Evolutionary conservation across 495 filamentous ascomycete genomes (phyloP), one percentile per base, ranked within the genome.

Genomic region (Aspergillus baeticus): DNA sequence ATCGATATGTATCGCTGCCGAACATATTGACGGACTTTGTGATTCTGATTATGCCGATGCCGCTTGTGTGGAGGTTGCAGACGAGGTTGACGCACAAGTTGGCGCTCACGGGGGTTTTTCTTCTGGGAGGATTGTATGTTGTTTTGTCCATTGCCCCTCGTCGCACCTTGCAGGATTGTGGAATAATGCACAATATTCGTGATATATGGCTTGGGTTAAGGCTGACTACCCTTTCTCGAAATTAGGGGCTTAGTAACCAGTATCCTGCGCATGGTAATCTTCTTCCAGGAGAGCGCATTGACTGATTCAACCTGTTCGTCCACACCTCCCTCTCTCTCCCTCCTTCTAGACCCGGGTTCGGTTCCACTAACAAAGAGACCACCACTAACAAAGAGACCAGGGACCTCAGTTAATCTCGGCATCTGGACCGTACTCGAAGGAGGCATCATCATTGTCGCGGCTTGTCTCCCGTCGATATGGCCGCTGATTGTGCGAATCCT

Each of bases 21-120:
- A 69, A 75, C 55, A 48, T 73, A 7, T 6, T 71, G 6, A 63
- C 69, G 4, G 76, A 78, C 41, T 52, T 77, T 26, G 33, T 65
- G 48, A 69, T 75, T 21, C 65, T 74, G n/a, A 48, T 67, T 5
- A 62, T 76, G 54, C 78, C 73, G 11, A 66, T 82, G 65, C 78
- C 71, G n/a, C 63, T 75, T 38, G 62, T 77, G 14, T 72, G 72
- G 75, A 59, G 34, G 5, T 38, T 71, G 4, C 68, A 67, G 38
- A 59, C 59, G 1, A 50, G 39, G 0, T 39, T 34, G 21, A 42
- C 33, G 35, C 63, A 68, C 34, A 69, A 67, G 52, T 14, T 71
- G 7, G 66, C 66, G 5, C 26, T 71, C 33, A 69, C 64, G 0
- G 59, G 41, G 0, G 62, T 71, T 3, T 71, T 71, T 17, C 17